These are phyloP conservation scores for Chlorella sp. DNA, from an alignment of 139 green algal species.

Conservation along the genomic window DNA sequence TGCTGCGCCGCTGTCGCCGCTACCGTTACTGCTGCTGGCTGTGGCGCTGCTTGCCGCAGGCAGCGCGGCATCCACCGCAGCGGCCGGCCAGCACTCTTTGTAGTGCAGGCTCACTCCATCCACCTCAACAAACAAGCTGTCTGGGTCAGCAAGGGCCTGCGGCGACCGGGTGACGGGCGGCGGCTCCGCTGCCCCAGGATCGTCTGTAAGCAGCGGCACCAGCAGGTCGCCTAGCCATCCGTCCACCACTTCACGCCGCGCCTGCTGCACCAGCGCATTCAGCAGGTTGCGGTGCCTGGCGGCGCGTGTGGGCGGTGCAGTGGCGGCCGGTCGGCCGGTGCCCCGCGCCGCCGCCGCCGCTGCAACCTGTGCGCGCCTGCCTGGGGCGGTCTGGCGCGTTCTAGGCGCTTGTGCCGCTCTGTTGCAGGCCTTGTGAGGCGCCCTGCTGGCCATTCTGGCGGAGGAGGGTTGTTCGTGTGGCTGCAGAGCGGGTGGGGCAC, in stretches of 20 bases:
- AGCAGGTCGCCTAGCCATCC: conserved; percentile 62
- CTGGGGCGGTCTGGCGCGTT: too few species aligned
- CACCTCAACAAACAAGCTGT: conserved; percentile 64
- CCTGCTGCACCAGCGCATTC: not conserved
- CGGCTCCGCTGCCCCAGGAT: conserved; percentile 28
- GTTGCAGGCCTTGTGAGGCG: too few species aligned
- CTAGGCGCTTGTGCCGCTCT: too few species aligned
- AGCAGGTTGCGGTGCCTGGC: not conserved
- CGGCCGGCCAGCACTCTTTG: conserved; percentile 55
- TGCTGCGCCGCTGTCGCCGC: too few species aligned
- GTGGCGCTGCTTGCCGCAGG: not conserved
- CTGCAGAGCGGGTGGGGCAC: too few species aligned
- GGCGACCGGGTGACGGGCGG: conserved; percentile 56
- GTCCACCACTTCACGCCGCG: not conserved
- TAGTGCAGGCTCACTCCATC: conserved; percentile 66
- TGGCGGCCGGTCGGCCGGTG: not conserved
- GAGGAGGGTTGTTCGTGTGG: too few species aligned
- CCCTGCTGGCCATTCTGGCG: too few species aligned
- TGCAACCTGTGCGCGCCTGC: too few species aligned
- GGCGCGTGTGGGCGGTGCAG: not conserved
- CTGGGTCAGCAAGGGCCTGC: conserved; percentile 59
- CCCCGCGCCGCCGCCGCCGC: not conserved
- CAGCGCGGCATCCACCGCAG: too few species aligned
- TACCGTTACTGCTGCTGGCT: not conserved
- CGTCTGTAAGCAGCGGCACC: conserved; percentile 42